These are phyloP conservation scores for Castanea mollissima DNA, from an alignment of 306 rosid species.

Conservation along the genomic window DNA sequence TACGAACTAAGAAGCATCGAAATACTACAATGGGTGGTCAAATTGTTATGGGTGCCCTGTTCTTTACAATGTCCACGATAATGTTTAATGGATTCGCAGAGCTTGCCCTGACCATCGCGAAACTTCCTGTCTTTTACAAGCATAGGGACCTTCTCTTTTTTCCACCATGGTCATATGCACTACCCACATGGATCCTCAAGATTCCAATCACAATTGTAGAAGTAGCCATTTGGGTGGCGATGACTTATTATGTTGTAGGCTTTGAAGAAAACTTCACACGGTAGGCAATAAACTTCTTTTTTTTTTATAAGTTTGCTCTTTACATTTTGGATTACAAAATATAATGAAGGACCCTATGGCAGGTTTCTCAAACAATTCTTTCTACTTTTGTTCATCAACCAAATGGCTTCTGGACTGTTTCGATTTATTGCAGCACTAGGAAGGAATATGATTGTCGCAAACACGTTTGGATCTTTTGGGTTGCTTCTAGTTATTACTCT, in stretches of 20 bases:
- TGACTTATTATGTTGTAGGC: constrained; percentile 85
- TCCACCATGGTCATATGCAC: constrained; percentile 85
- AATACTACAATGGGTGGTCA: constrained; percentile 59
- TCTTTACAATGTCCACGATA: constrained; percentile 50
- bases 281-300: too few species aligned
- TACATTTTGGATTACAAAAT: not conserved
- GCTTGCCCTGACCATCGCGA: constrained; percentile 58
- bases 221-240: constrained; percentile 73
- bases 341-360: constrained; percentile 22
- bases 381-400: constrained; percentile 67
- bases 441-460: constrained; percentile 64
- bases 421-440: constrained; percentile 73
- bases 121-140: constrained; percentile 87
- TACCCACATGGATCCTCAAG: constrained; percentile 90
- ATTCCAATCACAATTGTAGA: constrained; percentile 71
- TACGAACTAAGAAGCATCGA: constrained; percentile 69
- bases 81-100: constrained; percentile 86
- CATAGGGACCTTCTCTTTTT: constrained; percentile 85
- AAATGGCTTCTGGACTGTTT: constrained; percentile 84
- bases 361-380: constrained; percentile 80
- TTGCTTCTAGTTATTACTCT: too few species aligned
- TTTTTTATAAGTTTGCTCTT: too few species aligned
- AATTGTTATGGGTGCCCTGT: constrained; percentile 77
- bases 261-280: constrained; percentile 34
- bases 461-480: constrained; percentile 55